Evolutionary conservation across 2,329 filamentous ascomycete species (phyloP).

Genomic region (Pseudogymnoascus pannorum): DNA sequence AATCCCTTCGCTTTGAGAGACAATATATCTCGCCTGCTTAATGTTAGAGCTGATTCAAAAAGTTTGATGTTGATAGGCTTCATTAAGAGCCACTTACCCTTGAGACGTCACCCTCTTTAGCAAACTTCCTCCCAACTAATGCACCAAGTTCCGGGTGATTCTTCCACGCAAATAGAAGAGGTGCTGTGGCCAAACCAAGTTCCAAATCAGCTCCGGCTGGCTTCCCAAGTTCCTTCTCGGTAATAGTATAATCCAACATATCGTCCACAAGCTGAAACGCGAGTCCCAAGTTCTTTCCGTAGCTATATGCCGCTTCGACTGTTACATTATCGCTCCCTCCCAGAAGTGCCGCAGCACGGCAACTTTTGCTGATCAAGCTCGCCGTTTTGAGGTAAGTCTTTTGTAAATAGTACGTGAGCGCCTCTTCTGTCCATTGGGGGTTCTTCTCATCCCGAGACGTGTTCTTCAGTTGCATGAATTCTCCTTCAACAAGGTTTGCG

Average conservation of each 20-base stretch:
- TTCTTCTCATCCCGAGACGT: conserved; percentile 80
- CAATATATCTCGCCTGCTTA: conserved; percentile 73
- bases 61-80: not conserved
- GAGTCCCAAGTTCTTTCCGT: conserved; percentile 87
- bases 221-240: conserved; percentile 79
- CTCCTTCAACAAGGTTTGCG: conserved; percentile 93
- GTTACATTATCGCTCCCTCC: conserved; percentile 69
- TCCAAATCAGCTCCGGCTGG: conserved; percentile 91
- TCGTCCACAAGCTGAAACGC: conserved; percentile 98
- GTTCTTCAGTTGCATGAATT: conserved; percentile 99
- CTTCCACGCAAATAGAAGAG: conserved; percentile 93
- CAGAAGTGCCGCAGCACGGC: conserved; percentile 79
- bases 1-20: conserved; percentile 75
- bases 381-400: conserved; percentile 98
- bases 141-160: conserved; percentile 74
- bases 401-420: conserved; percentile 87
- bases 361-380: conserved; percentile 92
- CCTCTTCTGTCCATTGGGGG: conserved; percentile 80
- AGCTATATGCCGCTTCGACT: conserved; percentile 84
- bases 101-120: conserved; percentile 72
- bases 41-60: conserved; percentile 15
- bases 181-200: conserved; percentile 86
- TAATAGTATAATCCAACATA: conserved; percentile 92
- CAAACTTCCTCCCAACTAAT: conserved; percentile 88
- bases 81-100: conserved; percentile 51